Evolutionary conservation across 345 rosid genomes (phyloP).

Genomic region (Barbarea vulgaris): DNA sequence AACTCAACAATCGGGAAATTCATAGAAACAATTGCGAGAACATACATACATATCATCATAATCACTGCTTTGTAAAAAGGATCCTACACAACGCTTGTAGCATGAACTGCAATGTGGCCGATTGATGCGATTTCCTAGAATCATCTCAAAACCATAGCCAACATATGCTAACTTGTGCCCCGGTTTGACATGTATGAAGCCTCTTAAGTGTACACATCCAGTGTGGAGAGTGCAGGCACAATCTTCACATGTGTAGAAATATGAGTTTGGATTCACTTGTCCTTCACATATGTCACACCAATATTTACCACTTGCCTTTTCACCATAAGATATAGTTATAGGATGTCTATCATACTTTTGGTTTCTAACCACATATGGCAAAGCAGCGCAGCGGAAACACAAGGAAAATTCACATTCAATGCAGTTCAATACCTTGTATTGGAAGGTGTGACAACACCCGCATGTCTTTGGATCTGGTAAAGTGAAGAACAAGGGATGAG

Average conservation of each 20-base stretch:
- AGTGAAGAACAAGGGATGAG: not conserved
- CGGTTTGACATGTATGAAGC: not conserved
- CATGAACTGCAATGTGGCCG: not conserved
- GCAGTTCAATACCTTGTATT: too few relatives aligned
- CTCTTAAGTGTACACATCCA: too few relatives aligned
- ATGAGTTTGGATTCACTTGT: not conserved
- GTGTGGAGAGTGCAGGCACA: not conserved
- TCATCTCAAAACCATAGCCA: not conserved
- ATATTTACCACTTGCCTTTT: not conserved
- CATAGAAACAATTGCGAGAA: not conserved
- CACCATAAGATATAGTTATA: not conserved
- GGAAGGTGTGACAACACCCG: too few relatives aligned
- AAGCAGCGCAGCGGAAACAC: too few relatives aligned
- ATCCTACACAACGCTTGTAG: not conserved
- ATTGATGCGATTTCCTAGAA: not conserved
- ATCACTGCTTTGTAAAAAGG: not conserved
- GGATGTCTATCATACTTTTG: too few relatives aligned
- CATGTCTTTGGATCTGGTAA: too few relatives aligned
- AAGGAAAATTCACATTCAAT: too few relatives aligned
- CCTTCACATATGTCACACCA: not conserved
- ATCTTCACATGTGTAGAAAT: not conserved
- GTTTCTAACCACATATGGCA: too few relatives aligned
- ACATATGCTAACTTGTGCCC: not conserved
- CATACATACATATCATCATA: not conserved
- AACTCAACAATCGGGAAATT: too few relatives aligned